A percentile compares a stretch with the other conserved stretches of the same genome.
Conservation (phyloP, 2,329 filamentous ascomycete species). For the Aureobasidium sp. region DNA sequence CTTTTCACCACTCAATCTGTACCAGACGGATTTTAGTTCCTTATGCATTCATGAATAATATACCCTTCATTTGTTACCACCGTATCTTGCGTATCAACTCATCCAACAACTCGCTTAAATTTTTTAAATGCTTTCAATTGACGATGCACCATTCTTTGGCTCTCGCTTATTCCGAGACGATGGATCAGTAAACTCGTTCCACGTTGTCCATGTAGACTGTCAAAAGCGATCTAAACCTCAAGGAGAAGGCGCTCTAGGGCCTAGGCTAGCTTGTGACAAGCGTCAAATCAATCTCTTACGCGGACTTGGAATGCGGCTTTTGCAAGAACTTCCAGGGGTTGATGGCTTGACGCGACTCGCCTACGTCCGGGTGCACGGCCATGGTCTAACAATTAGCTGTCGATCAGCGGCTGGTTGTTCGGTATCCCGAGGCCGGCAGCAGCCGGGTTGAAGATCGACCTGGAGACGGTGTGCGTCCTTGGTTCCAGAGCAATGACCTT, state of each 20-base stretch:
- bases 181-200: conserved; percentile 1
- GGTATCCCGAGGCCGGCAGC: neutral
- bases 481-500: neutral
- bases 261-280: neutral
- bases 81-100: neutral
- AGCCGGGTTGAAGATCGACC: neutral
- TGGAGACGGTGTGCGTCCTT: neutral
- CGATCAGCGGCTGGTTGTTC: neutral
- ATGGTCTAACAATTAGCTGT: neutral
- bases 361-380: neutral
- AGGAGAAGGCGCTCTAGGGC: neutral
- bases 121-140: neutral
- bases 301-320: neutral
- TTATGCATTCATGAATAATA: conserved; percentile 8
- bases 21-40: conserved; percentile 5
- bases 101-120: too few relatives aligned
- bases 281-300: neutral
- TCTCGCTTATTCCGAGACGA: neutral
- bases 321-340: neutral
- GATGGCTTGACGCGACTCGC: neutral
- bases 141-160: neutral
- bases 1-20: neutral
- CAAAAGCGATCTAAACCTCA: neutral
- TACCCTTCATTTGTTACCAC: neutral
- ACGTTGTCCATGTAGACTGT: neutral